Conservation (phyloP, 2,329 filamentous ascomycete species). For the Achaetomium macrosporum region DNA sequence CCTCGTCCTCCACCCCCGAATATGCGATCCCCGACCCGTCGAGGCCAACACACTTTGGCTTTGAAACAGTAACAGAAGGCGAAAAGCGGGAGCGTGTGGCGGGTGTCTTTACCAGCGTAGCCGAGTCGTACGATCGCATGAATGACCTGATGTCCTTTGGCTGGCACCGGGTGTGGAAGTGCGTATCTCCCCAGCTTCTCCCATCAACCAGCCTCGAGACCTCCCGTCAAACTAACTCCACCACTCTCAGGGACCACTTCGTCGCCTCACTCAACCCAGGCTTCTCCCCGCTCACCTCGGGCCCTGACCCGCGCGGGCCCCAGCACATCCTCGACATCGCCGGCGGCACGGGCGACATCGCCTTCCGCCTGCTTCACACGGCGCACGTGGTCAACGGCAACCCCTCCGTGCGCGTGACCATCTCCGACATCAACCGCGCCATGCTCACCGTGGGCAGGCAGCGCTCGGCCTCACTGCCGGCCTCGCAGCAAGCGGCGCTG, state of each 20-base stretch:
- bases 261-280: constrained; percentile 87
- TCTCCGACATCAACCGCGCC: constrained; percentile 91
- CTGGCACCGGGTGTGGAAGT: constrained; percentile 93
- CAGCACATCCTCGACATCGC: constrained; percentile 90
- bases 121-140: constrained; percentile 93
- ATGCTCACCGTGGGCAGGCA: constrained; percentile 89
- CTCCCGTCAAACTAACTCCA: neutral
- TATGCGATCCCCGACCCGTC: constrained; percentile 22
- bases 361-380: constrained; percentile 91
- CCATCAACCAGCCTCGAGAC: neutral
- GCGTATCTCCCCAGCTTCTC: constrained; percentile 24
- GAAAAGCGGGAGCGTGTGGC: constrained; percentile 70
- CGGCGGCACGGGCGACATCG: constrained; percentile 95
- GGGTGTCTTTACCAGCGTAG: constrained; percentile 90
- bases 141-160: constrained; percentile 99
- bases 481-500: constrained; percentile 51
- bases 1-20: constrained; percentile 13
- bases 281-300: constrained; percentile 43
- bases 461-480: constrained; percentile 56
- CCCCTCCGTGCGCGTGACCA: constrained; percentile 73
- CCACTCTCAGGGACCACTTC: constrained; percentile 67
- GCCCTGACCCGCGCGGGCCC: constrained; percentile 39
- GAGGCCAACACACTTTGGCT: constrained; percentile 77
- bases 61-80: constrained; percentile 73
- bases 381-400: constrained; percentile 76